phyloP scores from a whole-genome alignment of 2,329 filamentous ascomycete genomes.

The Fusarium drepaniforme region DNA sequence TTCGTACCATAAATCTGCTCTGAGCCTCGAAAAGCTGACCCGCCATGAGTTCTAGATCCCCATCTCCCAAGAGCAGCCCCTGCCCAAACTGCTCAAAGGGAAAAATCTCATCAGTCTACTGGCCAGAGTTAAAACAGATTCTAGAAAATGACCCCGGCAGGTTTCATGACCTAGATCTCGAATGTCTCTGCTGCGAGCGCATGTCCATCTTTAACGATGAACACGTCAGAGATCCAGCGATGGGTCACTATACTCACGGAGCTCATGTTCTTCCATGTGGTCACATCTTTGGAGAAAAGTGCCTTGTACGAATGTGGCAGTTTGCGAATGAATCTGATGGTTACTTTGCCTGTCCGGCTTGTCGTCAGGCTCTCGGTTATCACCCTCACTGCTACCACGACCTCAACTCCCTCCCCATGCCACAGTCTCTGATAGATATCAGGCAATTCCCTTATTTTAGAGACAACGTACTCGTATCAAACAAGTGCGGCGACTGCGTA shows the following conservation, averaged over 20 bases:
- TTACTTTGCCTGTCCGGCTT: constrained; percentile 11
- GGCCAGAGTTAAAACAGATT: constrained; percentile 24
- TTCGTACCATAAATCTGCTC: background rate
- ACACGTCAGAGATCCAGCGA: background rate
- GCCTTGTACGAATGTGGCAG: background rate
- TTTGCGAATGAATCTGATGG: background rate
- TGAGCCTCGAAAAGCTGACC: background rate
- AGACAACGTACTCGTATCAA: background rate
- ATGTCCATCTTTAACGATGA: constrained; percentile 27
- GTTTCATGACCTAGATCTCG: constrained; percentile 6
- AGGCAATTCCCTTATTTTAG: background rate
- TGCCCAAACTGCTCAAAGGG: background rate
- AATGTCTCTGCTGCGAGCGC: constrained; percentile 23
- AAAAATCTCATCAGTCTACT: constrained; percentile 1
- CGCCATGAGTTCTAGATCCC: background rate
- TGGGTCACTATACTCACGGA: background rate
- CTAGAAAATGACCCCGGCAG: constrained; percentile 3
- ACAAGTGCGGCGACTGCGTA: constrained; percentile 18
- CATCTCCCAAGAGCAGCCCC: background rate
- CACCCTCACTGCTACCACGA: constrained; percentile 7
- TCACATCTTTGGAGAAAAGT: constrained; percentile 35
- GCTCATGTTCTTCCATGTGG: constrained; percentile 30
- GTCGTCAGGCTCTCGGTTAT: background rate
- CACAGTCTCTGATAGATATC: background rate
- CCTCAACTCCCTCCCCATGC: constrained; percentile 17